These are phyloP conservation scores for Endogone sp. DNA, from an alignment of 192 early-diverging fungal genomes.

Conservation along the genomic window DNA sequence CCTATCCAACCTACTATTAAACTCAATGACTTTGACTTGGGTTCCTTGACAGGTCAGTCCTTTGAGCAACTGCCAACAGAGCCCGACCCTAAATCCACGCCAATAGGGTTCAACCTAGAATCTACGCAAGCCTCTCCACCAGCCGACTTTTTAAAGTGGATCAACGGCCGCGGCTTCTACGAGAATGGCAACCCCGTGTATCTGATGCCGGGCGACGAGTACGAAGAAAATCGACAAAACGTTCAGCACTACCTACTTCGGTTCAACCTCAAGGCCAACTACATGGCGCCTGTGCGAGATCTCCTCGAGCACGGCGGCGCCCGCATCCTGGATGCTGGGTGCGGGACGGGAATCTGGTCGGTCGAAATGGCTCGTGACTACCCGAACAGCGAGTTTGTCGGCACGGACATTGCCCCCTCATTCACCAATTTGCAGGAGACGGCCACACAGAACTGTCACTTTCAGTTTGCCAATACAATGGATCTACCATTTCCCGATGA, in stretches of 20 bases:
- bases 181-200: not conserved
- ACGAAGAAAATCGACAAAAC: not conserved
- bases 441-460: not conserved
- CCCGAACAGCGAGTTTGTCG: not conserved
- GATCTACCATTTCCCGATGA: conserved; percentile 11
- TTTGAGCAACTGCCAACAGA: no score
- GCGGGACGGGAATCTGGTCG: not conserved
- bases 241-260: not conserved
- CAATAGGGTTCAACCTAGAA: no score
- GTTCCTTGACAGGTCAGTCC: no score
- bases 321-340: not conserved
- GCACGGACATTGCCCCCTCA: not conserved
- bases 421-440: no score
- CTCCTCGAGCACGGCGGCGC: not conserved
- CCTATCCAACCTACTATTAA: no score
- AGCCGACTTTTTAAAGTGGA: not conserved
- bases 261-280: not conserved
- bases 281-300: not conserved
- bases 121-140: no score
- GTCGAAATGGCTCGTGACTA: not conserved
- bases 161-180: not conserved
- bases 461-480: not conserved
- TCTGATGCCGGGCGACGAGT: not conserved
- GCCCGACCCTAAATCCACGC: no score
- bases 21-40: no score